A percentile compares a stretch with the other conserved stretches of the same genome.
These are phyloP conservation scores for Cucurbitaria berberidis DNA, from an alignment of 2,329 filamentous ascomycete species.

Conservation along the genomic window DNA sequence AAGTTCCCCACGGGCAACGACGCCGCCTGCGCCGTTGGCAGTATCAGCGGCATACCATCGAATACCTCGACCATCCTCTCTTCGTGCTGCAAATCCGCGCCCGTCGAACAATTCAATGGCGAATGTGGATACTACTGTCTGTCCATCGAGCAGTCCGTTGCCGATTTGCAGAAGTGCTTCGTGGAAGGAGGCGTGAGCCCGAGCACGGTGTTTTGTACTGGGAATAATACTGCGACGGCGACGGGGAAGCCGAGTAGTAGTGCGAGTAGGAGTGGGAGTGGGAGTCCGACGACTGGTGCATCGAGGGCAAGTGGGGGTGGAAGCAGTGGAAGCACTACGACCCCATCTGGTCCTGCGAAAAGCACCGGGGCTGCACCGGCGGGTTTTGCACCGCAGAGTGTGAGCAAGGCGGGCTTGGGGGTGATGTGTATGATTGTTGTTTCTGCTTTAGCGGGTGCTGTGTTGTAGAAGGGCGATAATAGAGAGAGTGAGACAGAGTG, in stretches of 20 bases:
- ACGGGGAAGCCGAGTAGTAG: conserved; percentile 33
- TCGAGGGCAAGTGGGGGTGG: background rate
- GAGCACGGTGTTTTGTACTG: conserved; percentile 32
- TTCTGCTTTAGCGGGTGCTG: conserved; percentile 33
- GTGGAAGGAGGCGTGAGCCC: conserved; percentile 33
- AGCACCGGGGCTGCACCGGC: conserved; percentile 24
- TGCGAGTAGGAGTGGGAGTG: conserved; percentile 34
- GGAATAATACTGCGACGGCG: conserved; percentile 34
- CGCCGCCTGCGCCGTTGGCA: conserved; percentile 36
- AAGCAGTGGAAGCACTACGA: conserved; percentile 7
- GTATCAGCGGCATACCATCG: conserved; percentile 27
- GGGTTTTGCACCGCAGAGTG: conserved; percentile 18
- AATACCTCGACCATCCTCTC: conserved; percentile 34
- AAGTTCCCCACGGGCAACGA: conserved; percentile 37
- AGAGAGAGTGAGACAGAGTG: background rate
- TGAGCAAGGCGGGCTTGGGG: conserved; percentile 38
- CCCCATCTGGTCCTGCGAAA: conserved; percentile 1
- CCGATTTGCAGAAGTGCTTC: conserved; percentile 37
- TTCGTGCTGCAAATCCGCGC: conserved; percentile 41
- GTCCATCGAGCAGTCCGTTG: conserved; percentile 31
- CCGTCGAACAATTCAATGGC: conserved; percentile 37
- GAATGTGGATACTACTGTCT: conserved; percentile 42
- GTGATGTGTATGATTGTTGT: conserved; percentile 36
- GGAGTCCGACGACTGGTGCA: conserved; percentile 16
- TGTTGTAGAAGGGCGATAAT: conserved; percentile 23